These are phyloP conservation scores for Sporothrix euskadiensis DNA, from an alignment of 2,329 filamentous ascomycete species.

Conservation along the genomic window DNA sequence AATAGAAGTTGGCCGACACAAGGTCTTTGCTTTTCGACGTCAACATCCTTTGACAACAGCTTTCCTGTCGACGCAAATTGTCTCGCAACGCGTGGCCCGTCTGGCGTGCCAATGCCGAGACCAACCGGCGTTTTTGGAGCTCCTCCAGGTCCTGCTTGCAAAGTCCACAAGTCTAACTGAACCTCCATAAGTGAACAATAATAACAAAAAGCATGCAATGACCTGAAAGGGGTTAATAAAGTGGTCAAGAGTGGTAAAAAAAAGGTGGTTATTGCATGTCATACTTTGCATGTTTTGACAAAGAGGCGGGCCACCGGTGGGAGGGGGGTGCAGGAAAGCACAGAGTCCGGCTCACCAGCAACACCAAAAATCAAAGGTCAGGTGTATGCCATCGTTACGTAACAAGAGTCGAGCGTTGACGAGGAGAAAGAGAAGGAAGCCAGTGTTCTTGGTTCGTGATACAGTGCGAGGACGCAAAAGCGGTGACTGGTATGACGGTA, in stretches of 20 bases:
- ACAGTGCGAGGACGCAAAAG: background rate
- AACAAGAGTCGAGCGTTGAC: background rate
- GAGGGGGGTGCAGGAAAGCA: background rate
- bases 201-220: background rate
- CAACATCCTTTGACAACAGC: background rate
- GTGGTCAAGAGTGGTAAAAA: background rate
- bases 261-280: constrained; percentile 22
- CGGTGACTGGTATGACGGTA: background rate
- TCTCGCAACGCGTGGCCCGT: constrained; percentile 19
- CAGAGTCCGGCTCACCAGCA: background rate
- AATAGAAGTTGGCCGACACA: background rate
- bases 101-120: constrained; percentile 23
- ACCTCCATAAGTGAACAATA: background rate
- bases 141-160: too few relatives aligned
- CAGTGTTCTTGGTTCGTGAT: background rate
- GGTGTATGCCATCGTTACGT: constrained; percentile 22
- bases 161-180: background rate
- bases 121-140: background rate
- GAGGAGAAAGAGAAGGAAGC: background rate
- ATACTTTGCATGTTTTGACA: constrained; percentile 25
- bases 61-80: background rate
- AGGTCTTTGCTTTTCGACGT: background rate
- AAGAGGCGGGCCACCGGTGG: constrained; percentile 17
- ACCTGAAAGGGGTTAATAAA: background rate
- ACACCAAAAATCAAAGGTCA: constrained; percentile 11